Evolutionary conservation across 148 eudicot genomes (phyloP).

Genomic region (Rhododendron williamsianum): DNA sequence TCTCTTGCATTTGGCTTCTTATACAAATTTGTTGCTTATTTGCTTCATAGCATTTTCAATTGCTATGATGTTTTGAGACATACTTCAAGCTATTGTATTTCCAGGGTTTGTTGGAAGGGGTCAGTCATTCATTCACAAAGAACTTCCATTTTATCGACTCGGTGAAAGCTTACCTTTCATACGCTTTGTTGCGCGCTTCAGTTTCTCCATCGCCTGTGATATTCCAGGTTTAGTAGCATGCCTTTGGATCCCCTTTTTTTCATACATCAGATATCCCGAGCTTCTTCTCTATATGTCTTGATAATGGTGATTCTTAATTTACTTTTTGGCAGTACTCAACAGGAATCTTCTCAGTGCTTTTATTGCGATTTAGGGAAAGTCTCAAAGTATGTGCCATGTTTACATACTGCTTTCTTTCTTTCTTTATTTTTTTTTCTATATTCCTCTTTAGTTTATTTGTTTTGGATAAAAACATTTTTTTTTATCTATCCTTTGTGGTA

Average conservation of each 20-base stretch:
- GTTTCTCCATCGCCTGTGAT: conserved; percentile 78
- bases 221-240: conserved; percentile 62
- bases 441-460: background rate
- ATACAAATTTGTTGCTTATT: background rate
- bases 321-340: conserved; percentile 67
- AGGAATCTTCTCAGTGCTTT: conserved; percentile 80
- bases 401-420: background rate
- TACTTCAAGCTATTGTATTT: conserved; percentile 10
- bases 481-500: conserved; percentile 6
- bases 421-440: background rate
- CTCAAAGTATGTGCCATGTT: conserved; percentile 52
- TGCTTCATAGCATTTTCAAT: conserved; percentile 1
- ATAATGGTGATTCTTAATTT: background rate
- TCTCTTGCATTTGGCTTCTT: background rate
- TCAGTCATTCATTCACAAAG: conserved; percentile 76
- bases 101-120: conserved; percentile 94
- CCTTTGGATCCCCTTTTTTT: conserved; percentile 3
- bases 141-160: conserved; percentile 90
- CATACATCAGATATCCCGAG: background rate
- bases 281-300: background rate
- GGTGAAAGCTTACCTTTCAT: conserved; percentile 88
- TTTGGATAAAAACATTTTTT: conserved; percentile 1
- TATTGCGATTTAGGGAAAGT: conserved; percentile 83
- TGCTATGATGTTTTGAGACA: background rate
- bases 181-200: conserved; percentile 79